Evolutionary conservation across 306 rosid species (phyloP).

Genomic region (Canavalia gladiata): DNA sequence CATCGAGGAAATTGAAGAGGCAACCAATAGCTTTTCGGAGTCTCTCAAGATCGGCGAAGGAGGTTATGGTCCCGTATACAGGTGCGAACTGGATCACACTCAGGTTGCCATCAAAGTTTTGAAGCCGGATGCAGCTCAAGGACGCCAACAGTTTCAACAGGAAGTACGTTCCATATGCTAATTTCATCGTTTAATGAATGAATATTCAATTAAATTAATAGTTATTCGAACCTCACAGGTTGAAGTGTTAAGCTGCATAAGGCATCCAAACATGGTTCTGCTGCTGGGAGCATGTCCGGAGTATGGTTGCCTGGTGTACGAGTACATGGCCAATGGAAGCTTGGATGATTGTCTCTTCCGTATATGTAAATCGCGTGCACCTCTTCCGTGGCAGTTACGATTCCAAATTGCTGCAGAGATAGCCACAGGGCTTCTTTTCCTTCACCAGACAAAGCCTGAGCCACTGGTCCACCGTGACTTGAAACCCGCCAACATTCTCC

Average conservation of each 20-base stretch:
- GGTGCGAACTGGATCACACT: slow-evolving; percentile 79
- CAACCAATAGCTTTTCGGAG: slow-evolving; percentile 62
- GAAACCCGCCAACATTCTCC: slow-evolving; percentile 87
- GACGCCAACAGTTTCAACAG: slow-evolving; percentile 78
- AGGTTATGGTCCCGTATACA: slow-evolving; percentile 93
- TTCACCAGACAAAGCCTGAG: slow-evolving; percentile 88
- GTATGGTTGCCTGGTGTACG: slow-evolving; percentile 87
- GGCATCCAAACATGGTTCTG: slow-evolving; percentile 99
- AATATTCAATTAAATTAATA: too few relatives aligned
- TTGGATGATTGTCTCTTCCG: slow-evolving; percentile 87
- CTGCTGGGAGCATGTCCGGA: slow-evolving; percentile 95
- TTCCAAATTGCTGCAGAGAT: slow-evolving; percentile 91
- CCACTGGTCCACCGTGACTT: slow-evolving; percentile 94
- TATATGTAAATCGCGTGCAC: slow-evolving; percentile 55
- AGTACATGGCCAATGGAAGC: slow-evolving; percentile 91
- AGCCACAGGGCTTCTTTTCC: slow-evolving; percentile 87
- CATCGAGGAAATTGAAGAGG: slow-evolving; percentile 81
- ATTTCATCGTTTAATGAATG: too few relatives aligned
- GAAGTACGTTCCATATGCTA: slow-evolving; percentile 49
- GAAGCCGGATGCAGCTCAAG: slow-evolving; percentile 81
- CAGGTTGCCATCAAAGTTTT: slow-evolving; percentile 84
- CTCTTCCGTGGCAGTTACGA: slow-evolving; percentile 86
- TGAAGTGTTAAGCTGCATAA: slow-evolving; percentile 81
- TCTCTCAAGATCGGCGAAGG: slow-evolving; percentile 88
- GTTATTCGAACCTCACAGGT: slow-evolving; percentile 42